phyloP scores from a whole-genome alignment of 176 grass and related monocot species.

The Cocos nucifera region DNA sequence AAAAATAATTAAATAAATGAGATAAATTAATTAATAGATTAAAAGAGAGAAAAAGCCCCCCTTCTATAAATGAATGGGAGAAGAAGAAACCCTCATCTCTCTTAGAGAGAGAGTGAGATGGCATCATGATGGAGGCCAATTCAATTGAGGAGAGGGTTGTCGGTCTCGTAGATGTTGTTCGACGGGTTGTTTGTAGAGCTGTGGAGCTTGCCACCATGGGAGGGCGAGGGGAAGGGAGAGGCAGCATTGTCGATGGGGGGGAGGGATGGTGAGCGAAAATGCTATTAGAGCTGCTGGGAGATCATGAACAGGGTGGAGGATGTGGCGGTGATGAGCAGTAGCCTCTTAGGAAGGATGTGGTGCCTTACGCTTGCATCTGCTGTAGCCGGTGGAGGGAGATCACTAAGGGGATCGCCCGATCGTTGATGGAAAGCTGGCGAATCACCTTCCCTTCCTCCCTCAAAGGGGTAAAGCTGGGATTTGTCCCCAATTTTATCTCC shows the following conservation, averaged over 20 bases:
- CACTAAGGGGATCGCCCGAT: constrained; percentile 34
- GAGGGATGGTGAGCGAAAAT: constrained; percentile 60
- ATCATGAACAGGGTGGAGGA: constrained; percentile 63
- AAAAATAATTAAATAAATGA: too few species aligned
- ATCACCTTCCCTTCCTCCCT: constrained; percentile 95
- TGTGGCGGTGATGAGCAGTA: constrained; percentile 47
- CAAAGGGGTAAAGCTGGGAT: constrained; percentile 44
- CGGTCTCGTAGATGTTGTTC: too few species aligned
- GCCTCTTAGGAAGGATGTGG: constrained; percentile 67
- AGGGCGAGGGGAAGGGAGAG: too few species aligned
- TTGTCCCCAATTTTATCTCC: neutral
- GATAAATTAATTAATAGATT: too few species aligned
- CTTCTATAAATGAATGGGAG: too few species aligned
- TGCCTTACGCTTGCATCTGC: constrained; percentile 75
- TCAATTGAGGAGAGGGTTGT: too few species aligned
- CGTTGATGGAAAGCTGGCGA: constrained; percentile 54
- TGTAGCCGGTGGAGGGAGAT: constrained; percentile 49
- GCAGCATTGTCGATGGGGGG: constrained; percentile 18
- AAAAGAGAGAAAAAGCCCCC: too few species aligned
- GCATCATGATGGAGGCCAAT: too few species aligned
- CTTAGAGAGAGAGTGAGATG: too few species aligned
- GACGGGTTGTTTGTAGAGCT: too few species aligned
- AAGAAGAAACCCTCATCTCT: too few species aligned
- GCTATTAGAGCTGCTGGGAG: constrained; percentile 70
- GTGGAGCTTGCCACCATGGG: too few species aligned